Conservation (phyloP, 1,284 basidiomycete genomes). For the Sporisorium exsertum region DNA sequence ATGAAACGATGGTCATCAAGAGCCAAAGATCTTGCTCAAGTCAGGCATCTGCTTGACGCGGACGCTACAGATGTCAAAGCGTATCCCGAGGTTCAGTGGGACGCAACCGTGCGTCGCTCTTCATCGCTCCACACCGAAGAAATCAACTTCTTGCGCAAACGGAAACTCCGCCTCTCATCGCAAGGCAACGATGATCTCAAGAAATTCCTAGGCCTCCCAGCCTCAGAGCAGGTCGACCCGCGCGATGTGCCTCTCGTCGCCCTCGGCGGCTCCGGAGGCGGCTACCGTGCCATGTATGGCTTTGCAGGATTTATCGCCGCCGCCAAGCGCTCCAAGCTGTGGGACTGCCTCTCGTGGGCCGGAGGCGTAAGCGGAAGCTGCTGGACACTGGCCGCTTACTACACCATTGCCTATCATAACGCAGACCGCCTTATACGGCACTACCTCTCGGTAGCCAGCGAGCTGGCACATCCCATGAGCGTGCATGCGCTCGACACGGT, state of each 20-base stretch:
- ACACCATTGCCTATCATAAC: constrained; percentile 52
- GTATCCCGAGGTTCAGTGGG: constrained; percentile 62
- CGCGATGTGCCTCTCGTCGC: constrained; percentile 67
- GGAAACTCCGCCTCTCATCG: constrained; percentile 38
- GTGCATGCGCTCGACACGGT: constrained; percentile 61
- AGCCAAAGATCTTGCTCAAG: constrained; percentile 51
- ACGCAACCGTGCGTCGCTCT: constrained; percentile 57
- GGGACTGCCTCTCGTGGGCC: constrained; percentile 64
- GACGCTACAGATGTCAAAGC: constrained; percentile 48
- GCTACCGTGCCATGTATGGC: constrained; percentile 67
- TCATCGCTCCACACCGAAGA: constrained; percentile 52
- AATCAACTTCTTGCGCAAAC: constrained; percentile 37
- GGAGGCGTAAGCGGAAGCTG: constrained; percentile 68
- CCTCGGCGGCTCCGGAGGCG: constrained; percentile 69
- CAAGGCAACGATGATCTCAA: constrained; percentile 40
- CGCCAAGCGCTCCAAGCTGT: constrained; percentile 58
- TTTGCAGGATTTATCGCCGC: constrained; percentile 61
- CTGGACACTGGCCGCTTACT: constrained; percentile 67
- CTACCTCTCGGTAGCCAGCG: constrained; percentile 56
- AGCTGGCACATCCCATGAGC: constrained; percentile 64
- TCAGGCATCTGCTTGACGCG: constrained; percentile 37
- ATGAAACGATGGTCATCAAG: constrained; percentile 54
- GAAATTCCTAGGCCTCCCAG: constrained; percentile 45
- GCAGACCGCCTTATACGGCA: constrained; percentile 53
- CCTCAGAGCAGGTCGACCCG: constrained; percentile 64